Evolutionary conservation across 2,329 filamentous ascomycete genomes (phyloP), one percentile per base, ranked within the genome.

Genomic region (Trichoderma breve): DNA sequence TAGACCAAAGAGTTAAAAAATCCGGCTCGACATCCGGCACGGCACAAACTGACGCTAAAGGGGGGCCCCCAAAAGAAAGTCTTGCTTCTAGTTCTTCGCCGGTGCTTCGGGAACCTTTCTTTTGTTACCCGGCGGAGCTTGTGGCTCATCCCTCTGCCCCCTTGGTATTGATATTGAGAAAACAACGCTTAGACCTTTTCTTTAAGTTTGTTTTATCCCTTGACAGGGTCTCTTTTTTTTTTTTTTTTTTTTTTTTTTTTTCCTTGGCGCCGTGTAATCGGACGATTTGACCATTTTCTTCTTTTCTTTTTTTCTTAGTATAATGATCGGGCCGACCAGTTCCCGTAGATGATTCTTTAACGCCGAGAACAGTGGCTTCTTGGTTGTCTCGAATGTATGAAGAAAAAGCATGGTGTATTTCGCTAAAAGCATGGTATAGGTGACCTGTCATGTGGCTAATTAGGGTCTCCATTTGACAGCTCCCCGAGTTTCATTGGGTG

Each of bases 11-110:
- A 24, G 4, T 21, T 21, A 28, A 15, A 39, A 34, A 39, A 67
- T 14, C 47, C 64, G 64, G 64, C 51, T 57, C 64, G n/a, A 28
- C 64, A 57, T 28, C 64, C 64, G 47, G 64, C 47, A 67, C 64
- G 30, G 63, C 64, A 67, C 18, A 39, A 6, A 12, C 12, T 36
- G 15, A 30, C 64, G 64, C 64, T 67, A 67, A 67, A 15, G 15
- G 8, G 15, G 21, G 7, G 6, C 4, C 15, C 15, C 39, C 39
- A 32, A 43, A 30, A 43, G 61, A 21, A 64, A 47, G 24, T 18
- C 15, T 24, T 12, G 47, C 21, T 26, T 12, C 43, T 26, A 36
- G n/a, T 21, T 36, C 9, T 57, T 30, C 39, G 8, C n/a, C 24
- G 5, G 28, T 43, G 18, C 47, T 36, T 66, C 30, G 21, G 51